phyloP scores from a whole-genome alignment of 2,329 filamentous ascomycete species.

The Madurella fahalii region DNA sequence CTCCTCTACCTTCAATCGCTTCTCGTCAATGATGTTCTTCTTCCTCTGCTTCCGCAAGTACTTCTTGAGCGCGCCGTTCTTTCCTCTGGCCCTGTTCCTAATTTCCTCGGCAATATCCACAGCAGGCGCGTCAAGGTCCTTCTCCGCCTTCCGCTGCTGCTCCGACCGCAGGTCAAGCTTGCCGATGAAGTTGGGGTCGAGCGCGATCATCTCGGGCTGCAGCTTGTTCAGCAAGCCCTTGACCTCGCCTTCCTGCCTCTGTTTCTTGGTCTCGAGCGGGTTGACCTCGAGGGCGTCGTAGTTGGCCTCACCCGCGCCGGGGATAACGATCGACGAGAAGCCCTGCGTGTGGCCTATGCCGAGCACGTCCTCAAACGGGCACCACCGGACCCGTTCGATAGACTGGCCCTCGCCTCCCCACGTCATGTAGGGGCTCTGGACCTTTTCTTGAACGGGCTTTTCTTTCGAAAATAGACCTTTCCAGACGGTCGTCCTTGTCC shows the following conservation, averaged over 20 bases:
- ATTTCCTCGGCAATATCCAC: conserved; percentile 57
- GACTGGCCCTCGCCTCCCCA: conserved; percentile 84
- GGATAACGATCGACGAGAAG: conserved; percentile 85
- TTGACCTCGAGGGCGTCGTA: conserved; percentile 92
- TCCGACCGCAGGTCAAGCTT: conserved; percentile 78
- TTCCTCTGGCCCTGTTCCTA: conserved; percentile 76
- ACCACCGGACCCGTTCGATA: conserved; percentile 83
- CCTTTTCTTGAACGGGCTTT: conserved; percentile 66
- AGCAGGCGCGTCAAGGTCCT: conserved; percentile 70
- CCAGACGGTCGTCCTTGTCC: conserved; percentile 86
- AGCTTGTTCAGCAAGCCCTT: conserved; percentile 89
- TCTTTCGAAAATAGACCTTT: conserved; percentile 80
- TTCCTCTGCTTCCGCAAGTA: conserved; percentile 88
- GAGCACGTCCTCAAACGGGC: conserved; percentile 89
- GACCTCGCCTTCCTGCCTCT: conserved; percentile 90
- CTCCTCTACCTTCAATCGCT: conserved; percentile 80
- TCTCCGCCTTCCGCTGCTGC: conserved; percentile 70
- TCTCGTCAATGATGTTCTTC: conserved; percentile 95
- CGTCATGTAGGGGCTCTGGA: conserved; percentile 84
- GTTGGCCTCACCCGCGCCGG: conserved; percentile 94
- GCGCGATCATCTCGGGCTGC: conserved; percentile 91
- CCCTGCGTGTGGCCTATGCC: conserved; percentile 80
- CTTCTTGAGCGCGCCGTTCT: conserved; percentile 83
- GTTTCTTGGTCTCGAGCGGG: conserved; percentile 89
- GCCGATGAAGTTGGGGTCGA: conserved; percentile 89